Evolutionary conservation across 192 early-diverging fungal genomes (phyloP).

Genomic region (Phlyctochytrium bullatum): DNA sequence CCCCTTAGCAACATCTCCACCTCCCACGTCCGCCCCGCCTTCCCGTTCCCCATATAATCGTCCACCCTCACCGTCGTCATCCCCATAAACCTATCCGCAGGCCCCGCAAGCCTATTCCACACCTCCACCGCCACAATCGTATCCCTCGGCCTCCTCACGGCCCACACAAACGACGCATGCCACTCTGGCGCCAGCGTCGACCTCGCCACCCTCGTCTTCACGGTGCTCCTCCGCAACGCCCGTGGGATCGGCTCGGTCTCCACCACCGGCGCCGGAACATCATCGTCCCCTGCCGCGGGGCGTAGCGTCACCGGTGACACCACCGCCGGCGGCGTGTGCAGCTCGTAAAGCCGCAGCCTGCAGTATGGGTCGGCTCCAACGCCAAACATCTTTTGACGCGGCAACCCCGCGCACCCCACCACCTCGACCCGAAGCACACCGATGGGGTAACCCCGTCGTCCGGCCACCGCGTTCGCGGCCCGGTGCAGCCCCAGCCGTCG

Average conservation of each 20-base stretch:
- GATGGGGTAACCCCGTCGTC: conserved; percentile 11
- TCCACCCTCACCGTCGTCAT: conserved; percentile 5
- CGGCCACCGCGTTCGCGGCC: not conserved
- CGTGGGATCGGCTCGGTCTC: not conserved
- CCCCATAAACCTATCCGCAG: conserved; percentile 12
- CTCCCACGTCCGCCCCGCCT: conserved; percentile 19
- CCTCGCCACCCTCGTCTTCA: not conserved
- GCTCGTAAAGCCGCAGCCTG: conserved; percentile 14
- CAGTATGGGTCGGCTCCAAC: conserved; percentile 17
- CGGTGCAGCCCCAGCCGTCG: not conserved
- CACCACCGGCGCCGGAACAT: no score
- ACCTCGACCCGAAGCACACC: conserved; percentile 24
- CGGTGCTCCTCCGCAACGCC: not conserved
- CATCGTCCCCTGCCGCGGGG: not conserved
- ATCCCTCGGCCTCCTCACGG: conserved; percentile 18
- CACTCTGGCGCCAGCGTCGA: conserved; percentile 6
- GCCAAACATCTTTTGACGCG: not conserved
- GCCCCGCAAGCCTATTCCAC: conserved; percentile 4
- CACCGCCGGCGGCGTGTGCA: not conserved
- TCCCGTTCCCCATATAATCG: conserved; percentile 13
- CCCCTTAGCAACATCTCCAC: conserved; percentile 9
- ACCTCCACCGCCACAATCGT: conserved; percentile 19
- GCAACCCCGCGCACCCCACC: conserved; percentile 5
- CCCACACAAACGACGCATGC: conserved; percentile 18
- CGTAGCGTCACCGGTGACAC: not conserved